Evolutionary conservation across 768 basidiomycete species (phyloP), one percentile per base, ranked within the genome.

Genomic region (Mycena floridula): DNA sequence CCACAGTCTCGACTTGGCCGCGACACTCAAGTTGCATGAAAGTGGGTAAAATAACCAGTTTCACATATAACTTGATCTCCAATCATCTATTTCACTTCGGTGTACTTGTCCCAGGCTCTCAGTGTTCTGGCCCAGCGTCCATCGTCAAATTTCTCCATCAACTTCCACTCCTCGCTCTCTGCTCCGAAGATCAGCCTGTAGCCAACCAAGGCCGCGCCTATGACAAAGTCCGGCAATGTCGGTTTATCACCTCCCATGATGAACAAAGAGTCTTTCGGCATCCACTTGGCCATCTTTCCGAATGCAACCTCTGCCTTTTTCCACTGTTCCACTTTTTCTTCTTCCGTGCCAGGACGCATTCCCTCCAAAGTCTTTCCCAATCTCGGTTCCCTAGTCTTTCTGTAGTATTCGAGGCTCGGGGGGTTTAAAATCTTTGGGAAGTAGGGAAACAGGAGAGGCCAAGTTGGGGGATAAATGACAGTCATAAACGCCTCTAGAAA

Each of bases 41-140:
- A n/a, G n/a, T n/a, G n/a, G n/a, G n/a, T n/a, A n/a, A n/a, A n/a
- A n/a, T n/a, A n/a, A n/a, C n/a, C n/a, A n/a, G n/a, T n/a, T n/a
- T n/a, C n/a, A n/a, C n/a, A n/a, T n/a, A n/a, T n/a, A n/a, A n/a
- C n/a, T n/a, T n/a, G n/a, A n/a, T n/a, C n/a, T n/a, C n/a, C n/a
- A n/a, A n/a, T n/a, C n/a, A n/a, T n/a, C n/a, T n/a, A n/a, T n/a
- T n/a, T n/a, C n/a, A n/a, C n/a, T n/a, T n/a, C n/a, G n/a, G n/a
- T n/a, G n/a, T n/a, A n/a, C n/a, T n/a, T n/a, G n/a, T n/a, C n/a
- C n/a, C n/a, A n/a, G n/a, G n/a, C n/a, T n/a, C n/a, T n/a, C n/a
- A n/a, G n/a, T n/a, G n/a, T n/a, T n/a, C n/a, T n/a, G n/a, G n/a
- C 62, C 72, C 73, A 73, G 35, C 60, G 50, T 12, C 71, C 71